Conservation (phyloP, 345 rosid species). For the Salix udensis region DNA sequence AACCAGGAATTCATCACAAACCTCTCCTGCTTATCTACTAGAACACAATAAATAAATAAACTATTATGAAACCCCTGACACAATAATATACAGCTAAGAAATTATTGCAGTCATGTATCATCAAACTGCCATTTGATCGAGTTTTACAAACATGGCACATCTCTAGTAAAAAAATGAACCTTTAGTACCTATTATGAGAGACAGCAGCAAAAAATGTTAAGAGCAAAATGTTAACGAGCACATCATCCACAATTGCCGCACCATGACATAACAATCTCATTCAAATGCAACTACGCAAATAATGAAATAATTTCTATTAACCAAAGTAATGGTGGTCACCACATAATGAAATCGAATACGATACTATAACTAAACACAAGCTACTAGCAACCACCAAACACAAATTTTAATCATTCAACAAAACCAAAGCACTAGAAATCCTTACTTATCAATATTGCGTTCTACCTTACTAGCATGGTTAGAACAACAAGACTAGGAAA, state of each 20-base stretch:
- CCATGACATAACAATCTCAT: not conserved
- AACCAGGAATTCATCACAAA: not conserved
- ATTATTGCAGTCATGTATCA: no score
- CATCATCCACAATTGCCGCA: not conserved
- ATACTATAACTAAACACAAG: not conserved
- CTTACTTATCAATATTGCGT: not conserved
- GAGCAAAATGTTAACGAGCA: not conserved
- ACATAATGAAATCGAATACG: not conserved
- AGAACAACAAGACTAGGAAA: not conserved
- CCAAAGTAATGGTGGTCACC: not conserved
- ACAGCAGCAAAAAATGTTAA: not conserved
- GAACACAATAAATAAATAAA: not conserved
- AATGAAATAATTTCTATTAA: not conserved
- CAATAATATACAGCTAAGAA: not conserved
- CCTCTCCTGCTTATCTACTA: not conserved
- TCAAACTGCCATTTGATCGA: no score
- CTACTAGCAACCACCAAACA: not conserved
- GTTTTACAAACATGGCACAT: no score
- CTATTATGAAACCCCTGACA: not conserved
- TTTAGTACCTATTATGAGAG: not conserved
- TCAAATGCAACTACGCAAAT: not conserved
- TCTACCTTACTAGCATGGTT: not conserved
- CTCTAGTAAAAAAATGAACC: not conserved
- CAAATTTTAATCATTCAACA: no score
- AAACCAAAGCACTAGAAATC: not conserved